phyloP scores from a whole-genome alignment of 345 rosid species.

The Lumnitzera littorea region DNA sequence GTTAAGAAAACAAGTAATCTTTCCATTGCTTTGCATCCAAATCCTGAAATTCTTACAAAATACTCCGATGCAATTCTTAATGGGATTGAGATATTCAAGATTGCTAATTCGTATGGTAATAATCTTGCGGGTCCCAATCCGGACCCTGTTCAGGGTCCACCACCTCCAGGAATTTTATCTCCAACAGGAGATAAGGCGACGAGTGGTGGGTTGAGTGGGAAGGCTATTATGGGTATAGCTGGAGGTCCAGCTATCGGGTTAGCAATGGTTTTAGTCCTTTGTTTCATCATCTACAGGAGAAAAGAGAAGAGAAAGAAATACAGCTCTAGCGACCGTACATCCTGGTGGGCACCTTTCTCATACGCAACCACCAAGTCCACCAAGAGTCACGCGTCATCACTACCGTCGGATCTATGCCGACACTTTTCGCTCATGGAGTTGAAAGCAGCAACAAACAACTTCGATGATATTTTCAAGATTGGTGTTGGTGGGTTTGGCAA shows the following conservation, averaged over 20 bases:
- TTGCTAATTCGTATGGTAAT: conserved; percentile 8
- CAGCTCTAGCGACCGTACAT: neutral
- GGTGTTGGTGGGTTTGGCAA: conserved; percentile 29
- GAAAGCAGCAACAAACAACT: conserved; percentile 37
- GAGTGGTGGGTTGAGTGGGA: neutral
- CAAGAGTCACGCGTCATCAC: conserved; percentile 18
- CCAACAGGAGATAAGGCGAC: neutral
- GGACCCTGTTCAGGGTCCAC: neutral
- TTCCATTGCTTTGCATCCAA: conserved; percentile 22
- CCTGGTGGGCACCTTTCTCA: neutral
- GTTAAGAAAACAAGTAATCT: conserved; percentile 10
- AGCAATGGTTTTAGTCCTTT: neutral
- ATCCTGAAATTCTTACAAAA: neutral
- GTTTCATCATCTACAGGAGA: neutral
- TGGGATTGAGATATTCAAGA: conserved; percentile 40
- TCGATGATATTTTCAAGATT: conserved; percentile 27
- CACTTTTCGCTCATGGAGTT: conserved; percentile 36
- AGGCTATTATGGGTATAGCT: neutral
- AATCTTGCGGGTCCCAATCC: conserved; percentile 29
- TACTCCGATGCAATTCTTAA: conserved; percentile 25
- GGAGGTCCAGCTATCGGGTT: neutral
- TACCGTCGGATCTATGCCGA: conserved; percentile 21
- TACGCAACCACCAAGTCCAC: conserved; percentile 17
- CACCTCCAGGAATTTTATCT: no score
- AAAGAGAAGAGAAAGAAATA: neutral